Conservation (phyloP, 2,329 filamentous ascomycete species). For the Pezicula neosporulosa region DNA sequence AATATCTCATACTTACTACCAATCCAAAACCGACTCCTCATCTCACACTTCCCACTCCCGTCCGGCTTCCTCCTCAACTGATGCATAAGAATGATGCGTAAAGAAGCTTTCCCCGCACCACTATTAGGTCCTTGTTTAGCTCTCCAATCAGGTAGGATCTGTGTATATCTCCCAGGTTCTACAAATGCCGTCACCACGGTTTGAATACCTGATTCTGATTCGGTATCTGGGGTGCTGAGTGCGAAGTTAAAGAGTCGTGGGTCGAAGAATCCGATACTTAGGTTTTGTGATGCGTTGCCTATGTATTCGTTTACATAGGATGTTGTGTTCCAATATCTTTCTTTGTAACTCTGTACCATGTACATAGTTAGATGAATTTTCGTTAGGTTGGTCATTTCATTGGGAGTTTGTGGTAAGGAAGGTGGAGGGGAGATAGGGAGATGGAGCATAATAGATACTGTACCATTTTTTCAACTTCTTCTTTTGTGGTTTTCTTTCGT, state of each 20-base stretch:
- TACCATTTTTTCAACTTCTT: not conserved
- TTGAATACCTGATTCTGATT: not conserved
- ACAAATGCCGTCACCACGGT: not conserved
- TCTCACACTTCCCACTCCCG: not conserved
- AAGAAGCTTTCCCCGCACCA: not conserved
- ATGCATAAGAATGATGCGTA: not conserved
- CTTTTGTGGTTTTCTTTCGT: not conserved
- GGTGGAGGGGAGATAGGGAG: too few species aligned
- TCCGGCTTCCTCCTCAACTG: not conserved
- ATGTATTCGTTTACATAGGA: not conserved
- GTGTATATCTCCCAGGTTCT: not conserved
- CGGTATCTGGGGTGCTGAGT: not conserved
- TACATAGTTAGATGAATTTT: too few species aligned
- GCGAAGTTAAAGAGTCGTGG: not conserved
- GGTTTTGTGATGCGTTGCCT: not conserved
- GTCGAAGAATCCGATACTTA: not conserved
- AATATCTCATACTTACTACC: not conserved
- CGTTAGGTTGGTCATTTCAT: too few species aligned
- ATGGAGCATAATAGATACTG: not conserved
- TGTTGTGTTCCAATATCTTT: not conserved
- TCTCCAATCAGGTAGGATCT: not conserved
- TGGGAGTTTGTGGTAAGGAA: too few species aligned
- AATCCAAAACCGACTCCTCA: not conserved
- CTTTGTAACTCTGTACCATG: not conserved
- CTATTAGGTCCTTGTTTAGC: not conserved